Evolutionary conservation across 192 early-diverging fungal genomes (phyloP), one percentile per base, ranked within the genome.

Genomic region (Podila epicladia): DNA sequence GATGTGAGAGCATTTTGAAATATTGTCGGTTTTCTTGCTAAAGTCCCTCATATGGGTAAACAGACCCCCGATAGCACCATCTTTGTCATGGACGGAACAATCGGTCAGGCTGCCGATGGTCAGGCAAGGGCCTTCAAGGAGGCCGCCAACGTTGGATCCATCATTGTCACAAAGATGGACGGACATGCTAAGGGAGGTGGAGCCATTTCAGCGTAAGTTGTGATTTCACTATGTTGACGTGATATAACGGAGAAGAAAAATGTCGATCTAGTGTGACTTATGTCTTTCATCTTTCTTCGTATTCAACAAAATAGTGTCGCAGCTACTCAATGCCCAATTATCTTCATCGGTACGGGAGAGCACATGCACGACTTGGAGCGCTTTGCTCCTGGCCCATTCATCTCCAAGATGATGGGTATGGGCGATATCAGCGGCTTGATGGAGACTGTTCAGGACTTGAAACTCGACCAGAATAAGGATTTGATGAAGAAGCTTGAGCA

Each of bases 181-280:
- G 97, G 97, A 22, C 97, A 98, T 68, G 97, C 97, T 24, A 98
- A 98, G 84, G 97, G 97, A 80, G 97, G 97, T 82, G 97, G 97
- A 87, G 97, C 97, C 29, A 98, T 98, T 53, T 97, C 96, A 41
- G 97, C 97, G 79, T 88, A 87, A 74, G 87, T 82, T 22, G 12
- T 33, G 13, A 22, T 32, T 0, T 37, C 13, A 26, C 5, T 64
- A 26, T 35, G 17, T 8, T 9, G 32, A 13, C n/a, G 24, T 38
- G 35, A 5, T 58, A 26, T 19, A 5, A 24, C 7, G 24, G 13
- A 41, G 9, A 15, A 58, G 11, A n/a, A n/a, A n/a, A 24, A 31
- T 20, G 29, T 5, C 33, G 50, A 53, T 60, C 32, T 29, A 32
- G 6, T 45, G 6, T 55, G 0, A 17, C 55, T 66, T n/a, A 61